A percentile compares a stretch with the other conserved stretches of the same genome.
Evolutionary conservation across 768 basidiomycete genomes (phyloP).

Genomic region (Russula ochroleuca): DNA sequence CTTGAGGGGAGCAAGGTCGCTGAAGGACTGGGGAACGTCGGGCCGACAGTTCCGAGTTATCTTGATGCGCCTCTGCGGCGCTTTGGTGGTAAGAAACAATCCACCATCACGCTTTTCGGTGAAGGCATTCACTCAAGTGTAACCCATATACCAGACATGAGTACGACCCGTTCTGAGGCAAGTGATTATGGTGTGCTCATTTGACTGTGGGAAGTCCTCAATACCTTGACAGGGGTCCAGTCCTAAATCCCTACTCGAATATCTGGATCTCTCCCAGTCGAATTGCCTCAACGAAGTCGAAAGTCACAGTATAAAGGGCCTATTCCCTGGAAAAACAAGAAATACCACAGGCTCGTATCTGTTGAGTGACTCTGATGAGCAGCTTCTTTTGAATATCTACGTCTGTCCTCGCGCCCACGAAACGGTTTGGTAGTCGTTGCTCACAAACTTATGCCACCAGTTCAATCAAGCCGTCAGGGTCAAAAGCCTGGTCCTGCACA

Average conservation of each 20-base stretch:
- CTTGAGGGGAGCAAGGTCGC: too few species aligned
- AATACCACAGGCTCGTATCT: constrained; percentile 49
- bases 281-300: constrained; percentile 66
- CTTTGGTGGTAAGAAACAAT: not conserved
- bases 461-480: constrained; percentile 68
- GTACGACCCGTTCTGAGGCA: constrained; percentile 15
- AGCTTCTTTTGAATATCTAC: constrained; percentile 62
- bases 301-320: constrained; percentile 48
- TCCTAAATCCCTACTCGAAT: constrained; percentile 19
- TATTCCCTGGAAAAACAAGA: constrained; percentile 42
- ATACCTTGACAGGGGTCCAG: constrained; percentile 7
- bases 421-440: not conserved
- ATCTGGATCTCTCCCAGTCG: constrained; percentile 41
- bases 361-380: constrained; percentile 68
- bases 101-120: not conserved
- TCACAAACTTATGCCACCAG: constrained; percentile 34
- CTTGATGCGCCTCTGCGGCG: not conserved
- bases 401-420: constrained; percentile 38
- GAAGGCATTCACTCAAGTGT: not conserved
- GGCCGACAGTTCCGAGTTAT: not conserved
- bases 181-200: not conserved
- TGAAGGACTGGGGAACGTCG: not conserved
- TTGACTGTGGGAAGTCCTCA: not conserved
- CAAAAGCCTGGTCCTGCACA: constrained; percentile 52
- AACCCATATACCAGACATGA: constrained; percentile 8